Base-by-base conservation (phyloP, 2,329 filamentous ascomycete species). In the Aspergillus niger region DNA sequence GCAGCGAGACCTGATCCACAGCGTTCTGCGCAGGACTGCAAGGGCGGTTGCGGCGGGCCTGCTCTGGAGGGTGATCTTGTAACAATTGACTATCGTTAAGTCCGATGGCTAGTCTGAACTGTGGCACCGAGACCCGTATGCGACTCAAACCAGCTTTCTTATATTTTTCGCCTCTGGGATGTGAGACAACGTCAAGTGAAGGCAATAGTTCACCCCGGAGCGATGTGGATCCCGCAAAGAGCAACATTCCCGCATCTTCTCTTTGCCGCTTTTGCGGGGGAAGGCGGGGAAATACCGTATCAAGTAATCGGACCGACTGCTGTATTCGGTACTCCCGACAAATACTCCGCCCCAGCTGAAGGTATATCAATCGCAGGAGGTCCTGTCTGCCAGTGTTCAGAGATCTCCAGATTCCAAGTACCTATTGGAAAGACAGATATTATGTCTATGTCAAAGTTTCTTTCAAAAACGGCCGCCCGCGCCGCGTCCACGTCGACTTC, bases 401-500 rank as follows among this genome's bases (percentile, higher is more conserved):
- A 13, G 28, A 20, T 22, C 3, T 26, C 5, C 24, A 55, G 13
- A 55, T 24, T 17, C 13, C 38, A n/a, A 6, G 36, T 50, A 43
- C 30, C 36, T 8, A 36, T 26, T 7, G 15, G 15, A 36, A 11
- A 5, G 5, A 13, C 20, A 24, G n/a, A 13, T 55, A 67, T n/a
- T 5, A 74, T 73, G 71, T 61, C 69, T 1, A 65, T 73, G 55
- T 73, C 72, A 53, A 70, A 61, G 57, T 41, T 74, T 39, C 65
- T 76, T 11, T 67, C 72, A 15, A 71, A 67, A 55, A 60, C 67
- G 2, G 63, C 69, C 58, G 58, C 66, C 39, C 69, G 73, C 8
- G 69, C 71, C n/a, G 72, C 70, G 32, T 71, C 72, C 8, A 72
- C 72, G 3, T 67, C 74, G n/a, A 65, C 69, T 24, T 55, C 72